phyloP scores from a whole-genome alignment of 768 basidiomycete species.

The Tricholoma hemisulphureum region DNA sequence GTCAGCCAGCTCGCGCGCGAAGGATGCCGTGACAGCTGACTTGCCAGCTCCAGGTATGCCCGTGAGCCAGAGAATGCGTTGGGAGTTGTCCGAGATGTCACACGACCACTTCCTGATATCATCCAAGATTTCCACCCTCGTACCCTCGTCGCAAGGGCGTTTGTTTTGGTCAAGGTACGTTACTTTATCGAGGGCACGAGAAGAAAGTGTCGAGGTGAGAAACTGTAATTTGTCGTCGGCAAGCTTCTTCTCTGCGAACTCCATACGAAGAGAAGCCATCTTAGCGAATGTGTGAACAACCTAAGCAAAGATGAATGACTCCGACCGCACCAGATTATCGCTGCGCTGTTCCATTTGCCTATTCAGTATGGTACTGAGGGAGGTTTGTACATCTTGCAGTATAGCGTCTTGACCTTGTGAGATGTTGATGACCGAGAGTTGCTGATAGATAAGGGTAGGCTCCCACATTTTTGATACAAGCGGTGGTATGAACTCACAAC shows the following conservation, averaged over 20 bases:
- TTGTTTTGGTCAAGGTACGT: slow-evolving; percentile 15
- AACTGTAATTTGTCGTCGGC: background rate
- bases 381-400: slow-evolving; percentile 1
- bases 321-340: background rate
- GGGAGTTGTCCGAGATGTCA: slow-evolving; percentile 1
- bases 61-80: slow-evolving; percentile 17
- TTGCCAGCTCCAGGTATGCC: slow-evolving; percentile 18
- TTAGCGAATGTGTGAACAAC: background rate
- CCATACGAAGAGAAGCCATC: background rate
- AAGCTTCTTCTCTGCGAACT: background rate
- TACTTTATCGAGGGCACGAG: slow-evolving; percentile 6
- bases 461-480: background rate
- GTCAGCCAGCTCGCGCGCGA: slow-evolving; percentile 14
- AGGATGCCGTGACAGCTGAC: slow-evolving; percentile 17
- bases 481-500: background rate
- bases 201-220: background rate
- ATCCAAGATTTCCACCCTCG: slow-evolving; percentile 9
- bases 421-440: slow-evolving; percentile 10
- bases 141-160: slow-evolving; percentile 14
- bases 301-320: background rate
- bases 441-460: slow-evolving; percentile 2
- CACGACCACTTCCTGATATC: slow-evolving; percentile 13
- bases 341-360: background rate
- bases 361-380: background rate
- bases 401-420: slow-evolving; percentile 11